Evolutionary conservation across 345 rosid genomes (phyloP).

Genomic region (Citrus inodora): DNA sequence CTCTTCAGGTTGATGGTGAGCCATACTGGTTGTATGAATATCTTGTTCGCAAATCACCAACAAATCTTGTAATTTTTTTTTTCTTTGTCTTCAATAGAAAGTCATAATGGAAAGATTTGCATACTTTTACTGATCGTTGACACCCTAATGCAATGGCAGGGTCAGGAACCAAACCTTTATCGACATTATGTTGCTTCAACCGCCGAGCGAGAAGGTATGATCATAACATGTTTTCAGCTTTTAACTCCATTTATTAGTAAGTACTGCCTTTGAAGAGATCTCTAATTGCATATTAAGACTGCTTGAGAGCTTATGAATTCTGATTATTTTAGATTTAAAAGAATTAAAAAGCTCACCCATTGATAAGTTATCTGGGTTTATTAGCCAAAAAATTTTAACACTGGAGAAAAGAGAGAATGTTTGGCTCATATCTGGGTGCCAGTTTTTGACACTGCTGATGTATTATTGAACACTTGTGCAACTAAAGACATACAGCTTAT

Average conservation of each 20-base stretch:
- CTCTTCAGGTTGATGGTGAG: slow-evolving; percentile 76
- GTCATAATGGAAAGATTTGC: not conserved
- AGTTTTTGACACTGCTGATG: not conserved
- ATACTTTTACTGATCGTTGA: slow-evolving; percentile 10
- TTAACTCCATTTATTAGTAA: not conserved
- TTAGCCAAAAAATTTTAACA: not conserved
- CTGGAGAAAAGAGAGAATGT: not conserved
- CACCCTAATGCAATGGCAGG: slow-evolving; percentile 42
- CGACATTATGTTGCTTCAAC: slow-evolving; percentile 82
- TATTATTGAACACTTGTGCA: not conserved
- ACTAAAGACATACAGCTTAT: not conserved
- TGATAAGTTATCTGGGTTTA: not conserved
- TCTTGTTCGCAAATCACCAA: slow-evolving; percentile 89
- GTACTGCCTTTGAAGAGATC: not conserved
- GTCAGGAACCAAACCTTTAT: slow-evolving; percentile 69
- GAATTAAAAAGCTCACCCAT: not conserved
- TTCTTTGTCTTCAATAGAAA: slow-evolving; percentile 3
- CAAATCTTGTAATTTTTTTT: slow-evolving; percentile 44
- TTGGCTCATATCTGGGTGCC: not conserved
- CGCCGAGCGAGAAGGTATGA: slow-evolving; percentile 85
- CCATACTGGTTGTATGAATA: slow-evolving; percentile 86
- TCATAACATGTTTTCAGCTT: not conserved
- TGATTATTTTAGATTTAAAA: not conserved
- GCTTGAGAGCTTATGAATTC: not conserved
- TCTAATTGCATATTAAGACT: not conserved